These are phyloP conservation scores for Tinospora cordifolia DNA, from an alignment of 164 flowering plant genomes.

Conservation along the genomic window DNA sequence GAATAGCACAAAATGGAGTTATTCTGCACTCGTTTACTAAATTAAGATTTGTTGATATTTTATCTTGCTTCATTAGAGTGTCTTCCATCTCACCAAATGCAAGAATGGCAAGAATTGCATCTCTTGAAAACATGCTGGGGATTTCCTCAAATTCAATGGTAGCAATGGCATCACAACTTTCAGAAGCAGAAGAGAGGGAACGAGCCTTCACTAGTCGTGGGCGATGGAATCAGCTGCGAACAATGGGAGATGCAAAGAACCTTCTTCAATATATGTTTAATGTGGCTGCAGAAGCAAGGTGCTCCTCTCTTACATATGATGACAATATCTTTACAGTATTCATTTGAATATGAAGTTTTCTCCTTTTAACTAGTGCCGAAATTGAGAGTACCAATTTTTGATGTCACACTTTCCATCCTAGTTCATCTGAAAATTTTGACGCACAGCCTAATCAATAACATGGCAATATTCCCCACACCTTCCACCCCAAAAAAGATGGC, in stretches of 20 bases:
- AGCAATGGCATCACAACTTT: slow-evolving; percentile 98
- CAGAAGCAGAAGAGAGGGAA: slow-evolving; percentile 96
- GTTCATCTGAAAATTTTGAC: too few species aligned
- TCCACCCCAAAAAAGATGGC: too few species aligned
- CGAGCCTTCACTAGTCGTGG: slow-evolving; percentile 82
- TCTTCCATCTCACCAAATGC: slow-evolving; percentile 87
- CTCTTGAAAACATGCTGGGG: slow-evolving; percentile 85
- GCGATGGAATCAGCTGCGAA: slow-evolving; percentile 89
- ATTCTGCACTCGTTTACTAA: slow-evolving; percentile 1
- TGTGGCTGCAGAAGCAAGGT: slow-evolving; percentile 83
- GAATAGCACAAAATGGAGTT: background rate
- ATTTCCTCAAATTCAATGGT: slow-evolving; percentile 87
- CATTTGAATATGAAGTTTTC: background rate
- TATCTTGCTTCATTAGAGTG: slow-evolving; percentile 36
- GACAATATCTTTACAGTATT: background rate
- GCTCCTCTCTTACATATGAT: slow-evolving; percentile 3
- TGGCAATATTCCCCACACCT: too few species aligned
- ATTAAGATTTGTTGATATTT: slow-evolving; percentile 2
- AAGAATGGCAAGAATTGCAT: slow-evolving; percentile 78
- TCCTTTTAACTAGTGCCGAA: background rate
- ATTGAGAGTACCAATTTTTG: background rate
- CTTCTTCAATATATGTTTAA: slow-evolving; percentile 90
- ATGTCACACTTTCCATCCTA: too few species aligned
- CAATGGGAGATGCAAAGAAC: slow-evolving; percentile 93
- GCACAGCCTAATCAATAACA: too few species aligned